Conservation (phyloP, 2,329 filamentous ascomycete species). For the Arthrobotrys sphaeroides region DNA sequence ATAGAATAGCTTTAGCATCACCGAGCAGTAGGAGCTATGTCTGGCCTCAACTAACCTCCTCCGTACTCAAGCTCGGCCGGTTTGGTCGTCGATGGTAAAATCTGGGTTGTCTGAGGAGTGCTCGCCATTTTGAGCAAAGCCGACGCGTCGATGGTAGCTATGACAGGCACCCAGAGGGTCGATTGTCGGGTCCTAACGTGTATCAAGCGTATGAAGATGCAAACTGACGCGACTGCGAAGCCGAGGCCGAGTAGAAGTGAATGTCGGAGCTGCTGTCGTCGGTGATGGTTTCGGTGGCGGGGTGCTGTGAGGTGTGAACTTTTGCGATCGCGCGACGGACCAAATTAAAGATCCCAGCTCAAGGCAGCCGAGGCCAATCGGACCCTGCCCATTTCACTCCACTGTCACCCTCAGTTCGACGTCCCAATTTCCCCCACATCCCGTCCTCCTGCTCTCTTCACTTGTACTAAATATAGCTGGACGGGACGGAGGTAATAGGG, state of each 20-base stretch:
- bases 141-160: conserved; percentile 38
- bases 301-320: conserved; percentile 16
- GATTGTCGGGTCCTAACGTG: background rate
- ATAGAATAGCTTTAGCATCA: conserved; percentile 30
- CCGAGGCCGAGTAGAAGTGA: background rate
- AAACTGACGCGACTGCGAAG: conserved; percentile 15
- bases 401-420: conserved; percentile 13
- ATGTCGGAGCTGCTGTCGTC: background rate
- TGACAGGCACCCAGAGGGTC: background rate
- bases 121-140: conserved; percentile 40
- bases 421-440: conserved; percentile 42
- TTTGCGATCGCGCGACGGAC: conserved; percentile 51
- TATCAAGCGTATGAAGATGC: background rate
- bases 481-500: conserved; percentile 42
- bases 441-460: conserved; percentile 34
- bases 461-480: conserved; percentile 38
- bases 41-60: conserved; percentile 29
- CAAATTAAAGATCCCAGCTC: conserved; percentile 25
- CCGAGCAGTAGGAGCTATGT: background rate
- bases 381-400: conserved; percentile 31
- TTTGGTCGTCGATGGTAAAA: conserved; percentile 50
- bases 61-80: conserved; percentile 51
- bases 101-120: conserved; percentile 43
- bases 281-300: background rate
- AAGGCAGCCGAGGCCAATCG: conserved; percentile 45